Conservation (phyloP, 1,284 basidiomycete species). For the Singerocomus inundabilis region DNA sequence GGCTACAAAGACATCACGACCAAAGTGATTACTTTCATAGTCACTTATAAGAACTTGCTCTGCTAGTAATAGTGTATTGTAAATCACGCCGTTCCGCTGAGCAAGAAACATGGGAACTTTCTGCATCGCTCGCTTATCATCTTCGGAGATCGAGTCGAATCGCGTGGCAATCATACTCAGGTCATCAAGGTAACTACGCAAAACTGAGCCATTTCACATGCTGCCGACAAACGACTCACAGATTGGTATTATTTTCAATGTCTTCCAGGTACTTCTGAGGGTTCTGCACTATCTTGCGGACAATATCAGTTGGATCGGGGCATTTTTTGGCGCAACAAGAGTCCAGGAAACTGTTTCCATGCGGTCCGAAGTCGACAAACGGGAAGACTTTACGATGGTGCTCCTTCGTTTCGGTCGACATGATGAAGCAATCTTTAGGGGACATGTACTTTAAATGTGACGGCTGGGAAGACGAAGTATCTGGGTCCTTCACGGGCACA, state of each 20-base stretch:
- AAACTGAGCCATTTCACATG: conserved; percentile 8
- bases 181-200: conserved; percentile 23
- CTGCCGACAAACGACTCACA: conserved; percentile 6
- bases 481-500: conserved; percentile 11
- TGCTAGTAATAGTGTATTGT: conserved; percentile 9
- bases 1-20: conserved; percentile 16
- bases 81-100: background rate
- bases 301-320: conserved; percentile 24
- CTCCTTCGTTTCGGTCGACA: conserved; percentile 1
- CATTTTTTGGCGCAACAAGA: conserved; percentile 22
- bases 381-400: conserved; percentile 20
- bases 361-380: conserved; percentile 21
- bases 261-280: conserved; percentile 19
- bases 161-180: conserved; percentile 19
- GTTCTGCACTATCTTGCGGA: conserved; percentile 16
- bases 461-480: background rate
- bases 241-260: background rate
- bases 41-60: conserved; percentile 23
- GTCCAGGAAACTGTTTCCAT: conserved; percentile 24
- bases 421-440: conserved; percentile 27
- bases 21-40: conserved; percentile 24
- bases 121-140: conserved; percentile 16
- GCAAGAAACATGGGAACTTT: conserved; percentile 23
- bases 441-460: conserved; percentile 1
- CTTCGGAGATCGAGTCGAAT: conserved; percentile 13